A percentile compares a stretch with the other conserved stretches of the same genome.
These are phyloP conservation scores for Puccinia coronata DNA, from an alignment of 1,284 basidiomycete genomes.

Conservation along the genomic window DNA sequence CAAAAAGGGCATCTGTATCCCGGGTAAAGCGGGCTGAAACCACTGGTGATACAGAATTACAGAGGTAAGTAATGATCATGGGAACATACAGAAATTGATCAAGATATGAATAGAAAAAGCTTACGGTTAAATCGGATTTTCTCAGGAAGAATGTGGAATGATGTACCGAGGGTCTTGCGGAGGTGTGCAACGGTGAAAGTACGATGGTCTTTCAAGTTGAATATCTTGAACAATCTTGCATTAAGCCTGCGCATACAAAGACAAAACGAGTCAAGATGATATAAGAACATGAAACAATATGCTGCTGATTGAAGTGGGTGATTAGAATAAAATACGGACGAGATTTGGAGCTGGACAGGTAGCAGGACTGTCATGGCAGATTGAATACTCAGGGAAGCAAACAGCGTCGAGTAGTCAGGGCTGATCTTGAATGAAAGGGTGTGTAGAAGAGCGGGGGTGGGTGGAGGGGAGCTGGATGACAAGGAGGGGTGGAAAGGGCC, in stretches of 20 bases:
- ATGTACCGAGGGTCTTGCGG: neutral
- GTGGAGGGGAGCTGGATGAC: no score
- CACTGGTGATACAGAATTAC: constrained; percentile 11
- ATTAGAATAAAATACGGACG: neutral
- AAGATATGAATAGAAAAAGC: no score
- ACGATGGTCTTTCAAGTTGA: constrained; percentile 21
- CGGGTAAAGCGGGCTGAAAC: constrained; percentile 35
- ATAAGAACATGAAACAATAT: neutral
- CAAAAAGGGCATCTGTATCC: constrained; percentile 31
- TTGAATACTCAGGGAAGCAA: neutral
- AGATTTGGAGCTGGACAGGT: constrained; percentile 19
- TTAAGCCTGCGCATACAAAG: constrained; percentile 1
- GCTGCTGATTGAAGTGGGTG: no score
- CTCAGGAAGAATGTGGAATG: constrained; percentile 15
- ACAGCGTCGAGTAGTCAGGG: neutral
- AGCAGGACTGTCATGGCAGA: neutral
- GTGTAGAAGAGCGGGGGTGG: neutral
- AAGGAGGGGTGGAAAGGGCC: no score
- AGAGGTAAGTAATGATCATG: neutral
- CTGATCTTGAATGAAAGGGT: neutral
- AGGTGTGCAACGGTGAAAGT: constrained; percentile 44
- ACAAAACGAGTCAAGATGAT: neutral
- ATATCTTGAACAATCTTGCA: constrained; percentile 21
- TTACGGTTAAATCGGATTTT: constrained; percentile 35
- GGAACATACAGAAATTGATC: neutral